phyloP scores from a whole-genome alignment of 495 filamentous ascomycete genomes.

The Alectoria sarmentosa region DNA sequence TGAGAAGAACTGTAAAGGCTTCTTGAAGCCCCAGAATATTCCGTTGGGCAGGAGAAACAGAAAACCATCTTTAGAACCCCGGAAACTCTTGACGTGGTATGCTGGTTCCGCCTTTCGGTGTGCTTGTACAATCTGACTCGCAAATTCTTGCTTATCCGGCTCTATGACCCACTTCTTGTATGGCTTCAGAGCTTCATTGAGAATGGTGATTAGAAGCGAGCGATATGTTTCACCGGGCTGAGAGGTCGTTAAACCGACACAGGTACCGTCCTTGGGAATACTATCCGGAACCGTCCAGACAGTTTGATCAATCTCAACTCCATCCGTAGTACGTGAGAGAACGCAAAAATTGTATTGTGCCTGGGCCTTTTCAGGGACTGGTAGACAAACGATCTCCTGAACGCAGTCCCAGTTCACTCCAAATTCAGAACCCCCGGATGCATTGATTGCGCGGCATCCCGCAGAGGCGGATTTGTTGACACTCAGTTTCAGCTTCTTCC shows the following conservation, averaged over 20 bases:
- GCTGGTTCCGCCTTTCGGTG: slow-evolving; percentile 85
- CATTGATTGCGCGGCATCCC: slow-evolving; percentile 61
- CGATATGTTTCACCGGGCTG: slow-evolving; percentile 53
- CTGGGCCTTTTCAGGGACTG: slow-evolving; percentile 84
- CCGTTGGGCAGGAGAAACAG: slow-evolving; percentile 83
- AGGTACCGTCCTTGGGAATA: slow-evolving; percentile 56
- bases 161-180: slow-evolving; percentile 54
- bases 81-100: slow-evolving; percentile 85
- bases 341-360: slow-evolving; percentile 86
- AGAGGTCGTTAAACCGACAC: slow-evolving; percentile 37
- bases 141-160: slow-evolving; percentile 68
- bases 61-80: slow-evolving; percentile 91
- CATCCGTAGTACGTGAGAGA: slow-evolving; percentile 50
- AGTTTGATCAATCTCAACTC: slow-evolving; percentile 42
- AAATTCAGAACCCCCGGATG: slow-evolving; percentile 59
- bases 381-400: slow-evolving; percentile 76
- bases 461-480: slow-evolving; percentile 44
- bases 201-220: slow-evolving; percentile 54
- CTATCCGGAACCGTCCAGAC: slow-evolving; percentile 76
- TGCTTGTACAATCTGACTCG: slow-evolving; percentile 67
- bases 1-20: slow-evolving; percentile 80
- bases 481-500: slow-evolving; percentile 86
- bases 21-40: slow-evolving; percentile 93
- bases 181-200: slow-evolving; percentile 51
- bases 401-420: slow-evolving; percentile 65